Percentiles rank a stretch among this genome's conserved stretches.
phyloP scores from a whole-genome alignment of 768 basidiomycete species.

The Agrocybe pediades region DNA sequence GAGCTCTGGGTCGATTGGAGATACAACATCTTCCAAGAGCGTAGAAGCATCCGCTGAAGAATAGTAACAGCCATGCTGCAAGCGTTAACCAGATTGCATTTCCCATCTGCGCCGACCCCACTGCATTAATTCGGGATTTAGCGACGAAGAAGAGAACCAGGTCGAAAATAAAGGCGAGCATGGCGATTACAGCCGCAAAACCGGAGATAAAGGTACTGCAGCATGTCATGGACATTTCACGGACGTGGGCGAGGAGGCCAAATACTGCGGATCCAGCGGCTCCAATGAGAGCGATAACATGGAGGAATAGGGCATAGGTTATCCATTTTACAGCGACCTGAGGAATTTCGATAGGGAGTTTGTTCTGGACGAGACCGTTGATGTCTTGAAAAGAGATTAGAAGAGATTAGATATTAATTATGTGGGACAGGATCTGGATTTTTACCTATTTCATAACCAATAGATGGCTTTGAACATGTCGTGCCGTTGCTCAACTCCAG shows the following conservation, averaged over 20 bases:
- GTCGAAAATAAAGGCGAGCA: conserved; percentile 93
- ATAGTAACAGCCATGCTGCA: conserved; percentile 81
- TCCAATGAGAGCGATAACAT: conserved; percentile 82
- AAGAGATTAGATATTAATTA: background rate
- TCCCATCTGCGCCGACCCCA: conserved; percentile 83
- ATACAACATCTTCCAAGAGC: conserved; percentile 85
- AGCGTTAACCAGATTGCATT: conserved; percentile 91
- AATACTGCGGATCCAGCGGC: conserved; percentile 75
- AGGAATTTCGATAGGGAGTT: conserved; percentile 70
- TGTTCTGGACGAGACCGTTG: conserved; percentile 75
- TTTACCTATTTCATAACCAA: conserved; percentile 90
- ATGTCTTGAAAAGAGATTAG: conserved; percentile 55
- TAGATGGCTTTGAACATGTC: conserved; percentile 75
- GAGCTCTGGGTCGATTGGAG: conserved; percentile 39
- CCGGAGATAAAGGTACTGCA: conserved; percentile 81
- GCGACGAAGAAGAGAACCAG: conserved; percentile 89
- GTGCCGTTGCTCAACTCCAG: conserved; percentile 52
- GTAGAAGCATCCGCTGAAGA: conserved; percentile 91
- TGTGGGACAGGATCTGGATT: conserved; percentile 11
- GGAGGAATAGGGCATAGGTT: conserved; percentile 90
- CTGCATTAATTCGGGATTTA: conserved; percentile 78
- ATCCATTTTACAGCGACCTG: conserved; percentile 90
- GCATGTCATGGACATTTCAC: conserved; percentile 84
- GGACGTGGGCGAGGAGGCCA: conserved; percentile 86
- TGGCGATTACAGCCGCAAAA: conserved; percentile 74